A percentile compares a stretch with the other conserved stretches of the same genome.
These are phyloP conservation scores for Arthrinium phaeospermum DNA, from an alignment of 2,329 filamentous ascomycete species.

Conservation along the genomic window DNA sequence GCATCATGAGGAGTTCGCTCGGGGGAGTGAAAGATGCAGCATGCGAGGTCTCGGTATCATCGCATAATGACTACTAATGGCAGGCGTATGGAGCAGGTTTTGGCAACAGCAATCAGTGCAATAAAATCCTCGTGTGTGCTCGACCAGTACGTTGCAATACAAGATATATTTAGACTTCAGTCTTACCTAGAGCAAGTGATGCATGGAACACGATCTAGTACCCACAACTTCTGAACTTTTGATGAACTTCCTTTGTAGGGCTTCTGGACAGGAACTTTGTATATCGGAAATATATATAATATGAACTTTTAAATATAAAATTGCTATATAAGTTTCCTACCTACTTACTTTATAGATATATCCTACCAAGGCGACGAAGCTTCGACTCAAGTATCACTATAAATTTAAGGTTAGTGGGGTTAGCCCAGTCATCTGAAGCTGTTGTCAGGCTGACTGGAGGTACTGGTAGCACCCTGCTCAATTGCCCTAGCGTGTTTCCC, in stretches of 20 bases:
- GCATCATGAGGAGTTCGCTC: slow-evolving; percentile 23
- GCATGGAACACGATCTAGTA: not conserved
- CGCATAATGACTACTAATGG: slow-evolving; percentile 18
- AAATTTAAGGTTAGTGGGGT: slow-evolving; percentile 4
- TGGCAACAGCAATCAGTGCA: not conserved
- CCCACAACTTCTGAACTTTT: not conserved
- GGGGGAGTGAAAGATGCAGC: not conserved
- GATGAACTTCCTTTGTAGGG: not conserved
- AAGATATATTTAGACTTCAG: not conserved
- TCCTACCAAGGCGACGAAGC: too few species aligned
- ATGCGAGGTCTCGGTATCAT: not conserved
- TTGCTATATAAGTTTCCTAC: not conserved
- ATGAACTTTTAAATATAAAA: too few species aligned
- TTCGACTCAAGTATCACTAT: not conserved
- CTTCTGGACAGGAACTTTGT: not conserved
- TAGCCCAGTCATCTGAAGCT: not conserved
- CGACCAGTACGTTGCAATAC: not conserved
- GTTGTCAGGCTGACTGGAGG: not conserved
- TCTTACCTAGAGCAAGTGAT: not conserved
- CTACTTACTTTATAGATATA: not conserved
- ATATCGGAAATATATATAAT: too few species aligned
- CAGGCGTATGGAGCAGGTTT: not conserved
- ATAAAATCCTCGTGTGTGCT: not conserved
- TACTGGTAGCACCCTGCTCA: not conserved
- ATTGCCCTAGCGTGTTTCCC: not conserved